Conservation (phyloP, 208 protist species). For the Wallacemonas rigidus region DNA sequence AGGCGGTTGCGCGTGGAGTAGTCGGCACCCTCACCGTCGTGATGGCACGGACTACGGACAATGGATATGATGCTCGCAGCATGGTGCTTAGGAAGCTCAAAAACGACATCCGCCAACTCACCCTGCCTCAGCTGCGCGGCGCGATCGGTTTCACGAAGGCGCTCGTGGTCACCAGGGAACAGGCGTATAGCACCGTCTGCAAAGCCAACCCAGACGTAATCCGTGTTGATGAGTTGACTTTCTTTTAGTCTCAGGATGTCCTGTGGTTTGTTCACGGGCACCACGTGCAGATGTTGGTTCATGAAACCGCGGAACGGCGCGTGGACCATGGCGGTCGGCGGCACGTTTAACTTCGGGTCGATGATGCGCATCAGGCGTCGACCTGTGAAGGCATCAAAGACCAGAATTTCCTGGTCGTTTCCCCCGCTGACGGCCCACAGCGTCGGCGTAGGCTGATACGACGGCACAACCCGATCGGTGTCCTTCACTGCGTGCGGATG, state of each 20-base stretch:
- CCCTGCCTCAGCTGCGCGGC: conserved; percentile 51
- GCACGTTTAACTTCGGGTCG: conserved; percentile 64
- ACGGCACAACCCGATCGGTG: conserved; percentile 25
- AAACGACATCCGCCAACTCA: conserved; percentile 70
- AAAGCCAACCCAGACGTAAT: conserved; percentile 90
- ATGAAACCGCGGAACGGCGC: conserved; percentile 85
- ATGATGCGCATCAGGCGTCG: conserved; percentile 54
- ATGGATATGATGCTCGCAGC: conserved; percentile 68
- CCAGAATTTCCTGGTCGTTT: conserved; percentile 56
- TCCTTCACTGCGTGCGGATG: conserved; percentile 5
- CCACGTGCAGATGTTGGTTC: conserved; percentile 55
- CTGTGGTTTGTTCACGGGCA: conserved; percentile 59
- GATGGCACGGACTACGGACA: conserved; percentile 71
- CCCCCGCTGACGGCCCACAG: conserved; percentile 59
- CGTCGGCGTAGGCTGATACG: conserved; percentile 32
- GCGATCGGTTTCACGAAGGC: conserved; percentile 51
- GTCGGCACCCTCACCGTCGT: conserved; percentile 43
- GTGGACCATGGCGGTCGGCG: conserved; percentile 69
- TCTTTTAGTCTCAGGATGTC: conserved; percentile 68
- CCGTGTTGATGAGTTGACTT: conserved; percentile 63
- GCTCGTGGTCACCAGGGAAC: conserved; percentile 55
- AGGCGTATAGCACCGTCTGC: conserved; percentile 83
- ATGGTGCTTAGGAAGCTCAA: conserved; percentile 87
- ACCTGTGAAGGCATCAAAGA: conserved; percentile 57
- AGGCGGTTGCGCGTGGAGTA: conserved; percentile 46